Base-by-base conservation (phyloP, 768 basidiomycete genomes). In the Naganishia vaughanmartiniae region DNA sequence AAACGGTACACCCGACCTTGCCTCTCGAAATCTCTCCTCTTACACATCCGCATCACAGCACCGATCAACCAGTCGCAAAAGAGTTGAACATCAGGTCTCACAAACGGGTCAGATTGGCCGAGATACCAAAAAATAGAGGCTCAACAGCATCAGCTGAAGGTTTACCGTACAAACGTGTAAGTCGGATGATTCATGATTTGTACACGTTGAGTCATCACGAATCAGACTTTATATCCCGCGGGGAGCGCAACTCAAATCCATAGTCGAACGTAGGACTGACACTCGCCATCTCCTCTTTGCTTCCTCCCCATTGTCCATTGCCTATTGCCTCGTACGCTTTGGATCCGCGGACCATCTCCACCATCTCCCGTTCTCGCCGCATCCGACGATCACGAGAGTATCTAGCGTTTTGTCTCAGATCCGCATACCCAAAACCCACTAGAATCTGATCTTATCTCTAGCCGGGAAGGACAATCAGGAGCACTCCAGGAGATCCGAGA, bases 361-460 rank as follows among this genome's bases (percentile, higher is more conserved):
- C n/a, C n/a, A n/a, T n/a, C 24, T 51, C n/a, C 4, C 24, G 14
- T 17, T 46, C 45, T 51, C 48, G 7, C 12, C 48, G 48, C 24
- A 26, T 51, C 24, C 48, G 48, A 51, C 24, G 21, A 46, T 15
- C 46, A 51, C 48, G 19, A 15, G 48, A 51, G 48, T n/a, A 46
- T 46, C 15, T 46, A 51, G 48, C 48, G 48, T 51, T 51, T n/a
- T 51, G 48, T 51, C 48, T 51, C 48, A 51, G 48, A 51, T 51
- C 12, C 48, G n/a, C 48, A 51, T 12, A 24, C n/a, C 14, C 48
- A 51, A 4, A 15, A 51, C 17, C 48, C 48, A 51, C 48, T 51
- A 51, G 48, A n/a, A 21, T 51, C 24, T 51, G 48, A n/a, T 7
- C 12, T 4, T 24, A 51, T 51, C 48, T 51, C 24, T n/a, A 12